Percentiles rank a stretch among this genome's conserved stretches.
These are phyloP conservation scores for Colletotrichum falcatum DNA, from an alignment of 2,329 filamentous ascomycete genomes.

Conservation along the genomic window DNA sequence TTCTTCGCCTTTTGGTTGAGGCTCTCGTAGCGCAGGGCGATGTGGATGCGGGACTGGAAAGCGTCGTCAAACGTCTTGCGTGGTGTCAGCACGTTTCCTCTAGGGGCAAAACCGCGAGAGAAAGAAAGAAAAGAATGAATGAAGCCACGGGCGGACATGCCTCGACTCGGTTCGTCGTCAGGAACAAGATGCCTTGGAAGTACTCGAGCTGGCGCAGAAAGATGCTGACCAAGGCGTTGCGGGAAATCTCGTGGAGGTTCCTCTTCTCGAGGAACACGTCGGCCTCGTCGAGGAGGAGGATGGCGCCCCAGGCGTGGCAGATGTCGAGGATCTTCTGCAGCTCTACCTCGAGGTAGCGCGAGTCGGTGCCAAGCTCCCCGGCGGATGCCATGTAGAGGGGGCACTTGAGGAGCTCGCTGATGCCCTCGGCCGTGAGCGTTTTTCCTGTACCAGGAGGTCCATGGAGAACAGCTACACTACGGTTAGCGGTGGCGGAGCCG, in stretches of 20 bases:
- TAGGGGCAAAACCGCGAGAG: too few relatives aligned
- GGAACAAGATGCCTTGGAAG: constrained; percentile 90
- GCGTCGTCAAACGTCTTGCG: constrained; percentile 83
- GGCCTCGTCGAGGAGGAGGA: constrained; percentile 86
- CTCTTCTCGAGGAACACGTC: constrained; percentile 88
- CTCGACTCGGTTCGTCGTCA: constrained; percentile 89
- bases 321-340: constrained; percentile 88
- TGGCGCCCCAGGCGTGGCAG: constrained; percentile 87
- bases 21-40: constrained; percentile 83
- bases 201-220: constrained; percentile 91
- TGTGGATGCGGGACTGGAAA: constrained; percentile 88
- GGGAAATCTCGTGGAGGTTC: constrained; percentile 84
- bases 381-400: constrained; percentile 37
- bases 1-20: constrained; percentile 79
- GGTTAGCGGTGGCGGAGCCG: background rate
- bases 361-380: constrained; percentile 66
- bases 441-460: constrained; percentile 87
- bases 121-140: fast-evolving
- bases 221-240: constrained; percentile 87
- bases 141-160: background rate
- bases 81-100: background rate
- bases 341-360: constrained; percentile 78
- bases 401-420: constrained; percentile 35
- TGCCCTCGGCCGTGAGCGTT: constrained; percentile 35
- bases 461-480: constrained; percentile 73